Evolutionary conservation across 2,329 filamentous ascomycete genomes (phyloP), one percentile per base, ranked within the genome.

Genomic region (Pyricularia sp.): DNA sequence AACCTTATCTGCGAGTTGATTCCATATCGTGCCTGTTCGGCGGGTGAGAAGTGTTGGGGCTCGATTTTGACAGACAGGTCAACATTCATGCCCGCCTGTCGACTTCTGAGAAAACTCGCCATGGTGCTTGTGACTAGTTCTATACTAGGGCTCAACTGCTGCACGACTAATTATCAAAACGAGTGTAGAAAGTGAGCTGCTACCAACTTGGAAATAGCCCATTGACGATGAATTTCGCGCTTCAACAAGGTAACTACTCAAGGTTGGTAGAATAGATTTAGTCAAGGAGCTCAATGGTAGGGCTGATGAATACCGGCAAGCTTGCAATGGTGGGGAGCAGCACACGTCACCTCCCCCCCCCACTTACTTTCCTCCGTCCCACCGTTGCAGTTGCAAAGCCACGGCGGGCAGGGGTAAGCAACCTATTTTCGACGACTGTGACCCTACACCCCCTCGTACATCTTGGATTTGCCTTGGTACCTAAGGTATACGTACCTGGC

Each of bases 71-170:
- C 89, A 68, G 94, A 97, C 73, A 99, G 86, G 81, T 98, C 95
- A 80, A 90, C 92, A 77, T 93, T 91, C 74, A 99, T 91, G 75
- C 95, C 95, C 69, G 93, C 88, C 84, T 98, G 95, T 84, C 97
- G 97, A 74, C 92, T 91, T 77, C 95, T 86, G 71, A 99, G 82
- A 77, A 98, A 94, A 74, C 91, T 88, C 69, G 94, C 89, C 94
- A 97, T 97, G 3, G 65, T 71, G 69, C 26, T 12, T 50, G n/a
- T 55, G 33, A 42, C 33, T 42, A 12, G 36, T n/a, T n/a, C n/a
- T n/a, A n/a, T n/a, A 50, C 36, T 20, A 50, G 5, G 20, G 36
- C 14, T 50, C 36, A 55, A 55, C 42, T 20, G 42, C 42, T 20
- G 42, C 42, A 55, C 42, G 42, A 55, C 20, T 20, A n/a, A 2